A percentile compares a stretch with the other conserved stretches of the same genome.
Evolutionary conservation across 2,329 filamentous ascomycete genomes (phyloP).

Genomic region (Cladosporium colombiae): DNA sequence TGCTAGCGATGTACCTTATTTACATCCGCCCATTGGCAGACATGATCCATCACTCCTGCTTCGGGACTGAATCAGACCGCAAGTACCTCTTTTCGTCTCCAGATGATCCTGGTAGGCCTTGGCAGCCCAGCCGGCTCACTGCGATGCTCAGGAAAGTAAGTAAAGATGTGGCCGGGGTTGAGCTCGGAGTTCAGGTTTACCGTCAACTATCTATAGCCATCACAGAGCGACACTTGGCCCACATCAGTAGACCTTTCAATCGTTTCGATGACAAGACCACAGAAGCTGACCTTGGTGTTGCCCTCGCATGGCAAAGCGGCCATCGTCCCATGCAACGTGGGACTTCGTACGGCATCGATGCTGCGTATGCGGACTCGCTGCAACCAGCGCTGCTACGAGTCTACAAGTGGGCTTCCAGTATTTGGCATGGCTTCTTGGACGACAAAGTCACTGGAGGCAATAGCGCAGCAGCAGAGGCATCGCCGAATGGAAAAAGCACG

Average conservation of each 20-base stretch:
- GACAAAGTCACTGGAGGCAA: too few species aligned
- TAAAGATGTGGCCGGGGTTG: neutral
- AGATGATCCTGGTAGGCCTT: neutral
- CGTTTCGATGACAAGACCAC: neutral
- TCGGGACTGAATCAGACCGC: neutral
- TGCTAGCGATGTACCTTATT: neutral
- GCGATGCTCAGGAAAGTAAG: neutral
- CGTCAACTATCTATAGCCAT: neutral
- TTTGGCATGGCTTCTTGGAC: neutral
- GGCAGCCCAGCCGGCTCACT: neutral
- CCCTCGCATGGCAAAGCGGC: constrained; percentile 2
- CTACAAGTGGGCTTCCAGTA: neutral
- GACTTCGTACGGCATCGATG: constrained; percentile 3
- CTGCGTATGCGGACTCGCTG: neutral
- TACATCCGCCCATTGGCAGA: neutral
- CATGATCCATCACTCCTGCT: neutral
- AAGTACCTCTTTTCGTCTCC: neutral
- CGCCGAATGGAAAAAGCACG: too few species aligned
- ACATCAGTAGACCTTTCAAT: neutral
- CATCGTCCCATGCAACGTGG: constrained; percentile 6
- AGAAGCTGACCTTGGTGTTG: neutral
- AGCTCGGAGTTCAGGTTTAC: neutral
- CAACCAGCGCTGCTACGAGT: neutral
- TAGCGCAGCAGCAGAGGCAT: too few species aligned
- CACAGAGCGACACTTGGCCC: neutral